Evolutionary conservation across 1,284 basidiomycete genomes (phyloP).

Genomic region (Golubevia pallescens): DNA sequence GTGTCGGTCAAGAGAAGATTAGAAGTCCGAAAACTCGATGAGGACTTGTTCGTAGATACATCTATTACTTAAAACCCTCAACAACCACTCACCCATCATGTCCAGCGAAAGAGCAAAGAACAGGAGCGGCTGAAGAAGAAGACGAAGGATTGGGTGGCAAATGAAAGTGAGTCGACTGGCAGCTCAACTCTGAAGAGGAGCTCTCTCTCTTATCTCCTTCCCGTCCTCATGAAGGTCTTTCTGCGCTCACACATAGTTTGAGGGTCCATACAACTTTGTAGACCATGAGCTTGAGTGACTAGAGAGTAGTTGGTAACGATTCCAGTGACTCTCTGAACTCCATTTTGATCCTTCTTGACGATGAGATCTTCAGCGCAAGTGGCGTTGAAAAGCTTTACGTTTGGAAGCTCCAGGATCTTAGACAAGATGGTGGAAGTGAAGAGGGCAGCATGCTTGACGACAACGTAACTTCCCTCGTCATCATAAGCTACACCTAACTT

Average conservation of each 20-base stretch:
- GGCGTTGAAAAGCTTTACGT: slow-evolving; percentile 70
- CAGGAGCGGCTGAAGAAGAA: too few species aligned
- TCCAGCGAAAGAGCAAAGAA: slow-evolving; percentile 41
- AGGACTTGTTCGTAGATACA: too few species aligned
- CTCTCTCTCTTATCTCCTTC: too few species aligned
- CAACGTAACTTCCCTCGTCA: slow-evolving; percentile 74
- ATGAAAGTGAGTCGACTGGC: too few species aligned
- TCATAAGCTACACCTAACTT: slow-evolving; percentile 80
- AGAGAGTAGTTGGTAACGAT: slow-evolving; percentile 59
- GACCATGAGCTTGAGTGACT: slow-evolving; percentile 50
- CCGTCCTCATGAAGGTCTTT: too few species aligned
- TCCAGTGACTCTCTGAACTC: slow-evolving; percentile 45
- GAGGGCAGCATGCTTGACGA: slow-evolving; percentile 80
- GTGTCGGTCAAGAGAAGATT: too few species aligned
- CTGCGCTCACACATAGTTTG: slow-evolving; percentile 35
- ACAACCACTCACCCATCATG: too few species aligned
- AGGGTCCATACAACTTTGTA: slow-evolving; percentile 59
- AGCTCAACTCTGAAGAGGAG: too few species aligned
- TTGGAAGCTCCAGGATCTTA: slow-evolving; percentile 73
- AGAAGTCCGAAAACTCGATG: too few species aligned
- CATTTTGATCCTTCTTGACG: slow-evolving; percentile 47
- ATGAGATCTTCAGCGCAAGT: slow-evolving; percentile 63
- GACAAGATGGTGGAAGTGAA: slow-evolving; percentile 82
- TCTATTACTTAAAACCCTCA: too few species aligned
- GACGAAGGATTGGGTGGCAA: too few species aligned